Evolutionary conservation across 306 rosid species (phyloP).

Genomic region (Trifolium fragiferum): DNA sequence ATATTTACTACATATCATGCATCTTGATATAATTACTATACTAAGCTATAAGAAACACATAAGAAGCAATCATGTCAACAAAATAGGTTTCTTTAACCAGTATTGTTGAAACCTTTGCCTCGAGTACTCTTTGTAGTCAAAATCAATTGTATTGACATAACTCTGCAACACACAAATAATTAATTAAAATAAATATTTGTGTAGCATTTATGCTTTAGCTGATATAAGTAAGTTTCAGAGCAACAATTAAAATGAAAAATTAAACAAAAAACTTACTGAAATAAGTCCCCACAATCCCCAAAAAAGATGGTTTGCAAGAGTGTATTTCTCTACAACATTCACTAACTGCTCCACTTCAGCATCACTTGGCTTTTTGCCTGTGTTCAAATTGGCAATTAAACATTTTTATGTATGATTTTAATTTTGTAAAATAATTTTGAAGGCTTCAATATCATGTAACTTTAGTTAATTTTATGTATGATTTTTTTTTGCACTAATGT

Average conservation of each 20-base stretch:
- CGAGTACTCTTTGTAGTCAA: conserved; percentile 83
- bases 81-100: conserved; percentile 56
- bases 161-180: conserved; percentile 55
- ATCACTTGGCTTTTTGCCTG: conserved; percentile 64
- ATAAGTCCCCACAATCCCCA: conserved; percentile 99
- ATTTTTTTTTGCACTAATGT: too few relatives aligned
- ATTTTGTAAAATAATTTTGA: background rate
- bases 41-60: conserved; percentile 9
- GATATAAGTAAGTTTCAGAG: background rate
- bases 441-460: conserved; percentile 18
- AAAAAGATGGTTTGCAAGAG: conserved; percentile 79
- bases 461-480: too few relatives aligned
- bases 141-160: conserved; percentile 80
- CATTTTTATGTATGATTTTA: background rate
- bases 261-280: conserved; percentile 56
- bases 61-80: conserved; percentile 43
- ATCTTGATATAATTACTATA: background rate
- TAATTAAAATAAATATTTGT: too few relatives aligned
- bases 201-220: background rate
- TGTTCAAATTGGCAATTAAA: conserved; percentile 14
- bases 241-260: background rate
- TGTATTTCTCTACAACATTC: conserved; percentile 61
- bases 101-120: conserved; percentile 86
- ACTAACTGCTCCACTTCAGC: conserved; percentile 64
- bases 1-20: conserved; percentile 5